Evolutionary conservation across 306 rosid species (phyloP), one percentile per base, ranked within the genome.

Genomic region (Castanospermum australe): DNA sequence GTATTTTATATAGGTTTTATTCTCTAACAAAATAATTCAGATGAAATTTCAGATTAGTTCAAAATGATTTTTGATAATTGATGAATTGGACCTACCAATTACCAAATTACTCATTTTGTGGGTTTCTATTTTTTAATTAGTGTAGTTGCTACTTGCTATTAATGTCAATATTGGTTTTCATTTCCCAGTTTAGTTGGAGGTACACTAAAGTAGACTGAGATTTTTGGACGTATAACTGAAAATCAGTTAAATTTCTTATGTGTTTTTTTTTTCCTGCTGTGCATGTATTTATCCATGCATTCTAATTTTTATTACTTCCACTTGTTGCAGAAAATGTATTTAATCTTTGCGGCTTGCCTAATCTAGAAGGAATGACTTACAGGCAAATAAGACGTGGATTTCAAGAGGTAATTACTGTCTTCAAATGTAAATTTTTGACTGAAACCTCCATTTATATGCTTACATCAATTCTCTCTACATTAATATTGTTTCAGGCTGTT

Each of bases 321-420:
- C 83, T 79, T 66, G 45, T 75, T 84, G 93, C 97, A 95, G 99
- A 95, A 84, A 93, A 93, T 83, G 97, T 93, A 78, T 95, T 95
- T 83, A 81, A 89, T 82, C 98, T 95, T 75, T 71, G 85, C 82
- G 85, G 85, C 85, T 87, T 88, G 66, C 89, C 99, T 67, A 67
- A 79, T 77, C 82, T 91, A 77, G 87, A 80, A 14, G 99, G 99
- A 78, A 71, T 73, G 77, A 87, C 80, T 55, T 95, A 93, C 79
- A 81, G 90, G 83, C 85, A 90, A 75, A 77, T 91, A 77, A 85
- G 96, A 47, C 91, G 68, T 76, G 82, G 85, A 67, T 85, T 93
- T 82, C 84, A 78, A 73, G 96, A 90, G 89, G 99, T 95, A 87
- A 81, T 75, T 61, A 62, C 48, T 65, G 38, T 52, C 35, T 36